Evolutionary conservation across 495 filamentous ascomycete genomes (phyloP), one percentile per base, ranked within the genome.

Genomic region (Neurospora sp.): DNA sequence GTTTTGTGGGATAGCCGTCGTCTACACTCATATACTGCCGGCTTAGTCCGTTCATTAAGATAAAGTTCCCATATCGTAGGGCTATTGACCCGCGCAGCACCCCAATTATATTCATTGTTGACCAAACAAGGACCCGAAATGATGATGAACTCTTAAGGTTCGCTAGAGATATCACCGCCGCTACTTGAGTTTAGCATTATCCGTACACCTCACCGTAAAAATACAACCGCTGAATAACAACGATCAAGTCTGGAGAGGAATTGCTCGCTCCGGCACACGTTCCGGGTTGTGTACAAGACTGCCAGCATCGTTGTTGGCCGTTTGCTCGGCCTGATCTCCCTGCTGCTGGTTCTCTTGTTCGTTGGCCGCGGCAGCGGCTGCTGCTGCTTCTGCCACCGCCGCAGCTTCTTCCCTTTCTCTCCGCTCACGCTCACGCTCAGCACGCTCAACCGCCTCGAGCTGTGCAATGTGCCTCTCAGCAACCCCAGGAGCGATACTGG

Each of bases 401-500:
- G 82, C 86, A 9, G 81, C 83, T 70, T 85, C 85, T 70, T 82
- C 83, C n/a, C 78, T 81, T 69, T 86, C 79, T 65, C 81, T 81
- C 73, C 84, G 76, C 74, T 84, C 81, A 42, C 84, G 86, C 76
- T 87, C 82, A 42, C 27, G 53, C 44, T 78, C 77, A 65, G 85
- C 84, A 38, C 84, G 86, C 75, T 89, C 89, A 8, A 88, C 88
- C 4, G 85, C 88, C 76, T 91, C 90, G 44, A 90, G 84, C 42
- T 88, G 90, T 73, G 87, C 85, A 65, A 97, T 93, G 76, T 96
- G 91, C 61, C 93, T 82, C 80, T 97, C 94, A 1, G 93, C 93
- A 16, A 97, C 85, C 8, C 94, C 94, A 0, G 94, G 94, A 39
- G 93, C 89, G 70, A 97, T 83, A 81, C 92, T 96, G 7, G 93